Base-by-base conservation (phyloP, 371 early-diverging fungal species). In the Syncephalastrum racemosum region DNA sequence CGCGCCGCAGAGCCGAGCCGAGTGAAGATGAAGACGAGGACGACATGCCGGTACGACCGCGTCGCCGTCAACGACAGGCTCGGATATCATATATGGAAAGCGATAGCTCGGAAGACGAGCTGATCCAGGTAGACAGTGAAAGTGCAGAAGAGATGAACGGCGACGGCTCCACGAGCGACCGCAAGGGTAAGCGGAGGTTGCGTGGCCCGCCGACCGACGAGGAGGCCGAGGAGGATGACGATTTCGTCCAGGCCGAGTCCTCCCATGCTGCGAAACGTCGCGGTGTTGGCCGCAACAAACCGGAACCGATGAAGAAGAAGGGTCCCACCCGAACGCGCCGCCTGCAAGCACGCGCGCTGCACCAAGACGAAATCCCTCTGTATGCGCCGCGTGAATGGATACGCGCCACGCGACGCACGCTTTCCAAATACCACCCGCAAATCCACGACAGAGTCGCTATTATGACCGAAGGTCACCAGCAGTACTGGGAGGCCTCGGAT, bases 381-480 rank as follows among this genome's bases (percentile, higher is more conserved):
- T 65, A 73, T 50, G 74, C 63, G 42, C 83, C 82, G 0, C 71
- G 80, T 0, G 83, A 85, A 42, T 90, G 90, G 90, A 77, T 90
- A 39, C 75, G 68, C 46, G 71, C 64, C 8, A 82, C 77, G 2
- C 56, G 68, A n/a, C 82, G 81, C 3, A 71, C 76, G 15, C 63
- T 84, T 8, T 71, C 81, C 0, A 89, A 89, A 22, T 90, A 90
- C 47, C 73, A 83, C 25, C 90, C 90, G 5, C 90, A 90, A 68
- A 50, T 86, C 2, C 83, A 81, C 27, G 90, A 90, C 49, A 58
- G 64, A 50, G 77, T 90, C 6, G 87, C 76, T 4, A 78, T 89
- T 25, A 65, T 87, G 50, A 61, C 75, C 6, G 84, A 90, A 54
- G 90, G 90, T 0, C 87, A 89, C 53, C 66, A 62, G 23, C 73